Percentiles rank a stretch among this genome's conserved stretches.
phyloP scores from a whole-genome alignment of 179 eudicot genomes.

The Amaranthus tricolor region DNA sequence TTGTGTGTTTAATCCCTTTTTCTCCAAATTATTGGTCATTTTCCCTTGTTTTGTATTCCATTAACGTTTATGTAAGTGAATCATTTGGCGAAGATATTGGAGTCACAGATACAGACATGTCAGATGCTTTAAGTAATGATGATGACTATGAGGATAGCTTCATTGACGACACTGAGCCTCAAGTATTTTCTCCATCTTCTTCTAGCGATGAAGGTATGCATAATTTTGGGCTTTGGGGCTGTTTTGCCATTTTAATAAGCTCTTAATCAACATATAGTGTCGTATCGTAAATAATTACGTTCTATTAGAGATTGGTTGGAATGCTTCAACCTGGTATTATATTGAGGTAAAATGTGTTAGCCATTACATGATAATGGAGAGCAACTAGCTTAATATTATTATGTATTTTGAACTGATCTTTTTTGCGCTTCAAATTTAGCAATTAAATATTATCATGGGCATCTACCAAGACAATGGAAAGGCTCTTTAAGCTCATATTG shows the following conservation, averaged over 20 bases:
- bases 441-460: no score
- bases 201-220: slow-evolving; percentile 44
- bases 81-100: slow-evolving; percentile 83
- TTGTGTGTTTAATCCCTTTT: neutral
- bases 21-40: neutral
- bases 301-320: neutral
- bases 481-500: no score
- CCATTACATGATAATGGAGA: no score
- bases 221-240: neutral
- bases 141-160: slow-evolving; percentile 83
- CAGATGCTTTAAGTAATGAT: slow-evolving; percentile 40
- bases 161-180: slow-evolving; percentile 58
- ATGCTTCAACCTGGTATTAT: neutral
- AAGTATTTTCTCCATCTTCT: slow-evolving; percentile 42
- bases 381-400: no score
- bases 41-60: slow-evolving; percentile 23
- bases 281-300: neutral
- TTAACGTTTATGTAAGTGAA: slow-evolving; percentile 53
- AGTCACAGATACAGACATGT: slow-evolving; percentile 46
- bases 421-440: no score
- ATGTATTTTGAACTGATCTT: no score
- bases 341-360: no score
- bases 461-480: no score
- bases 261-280: neutral
- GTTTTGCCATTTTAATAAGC: neutral